Conservation (phyloP, 768 basidiomycete species). For the Daedalea quercina region DNA sequence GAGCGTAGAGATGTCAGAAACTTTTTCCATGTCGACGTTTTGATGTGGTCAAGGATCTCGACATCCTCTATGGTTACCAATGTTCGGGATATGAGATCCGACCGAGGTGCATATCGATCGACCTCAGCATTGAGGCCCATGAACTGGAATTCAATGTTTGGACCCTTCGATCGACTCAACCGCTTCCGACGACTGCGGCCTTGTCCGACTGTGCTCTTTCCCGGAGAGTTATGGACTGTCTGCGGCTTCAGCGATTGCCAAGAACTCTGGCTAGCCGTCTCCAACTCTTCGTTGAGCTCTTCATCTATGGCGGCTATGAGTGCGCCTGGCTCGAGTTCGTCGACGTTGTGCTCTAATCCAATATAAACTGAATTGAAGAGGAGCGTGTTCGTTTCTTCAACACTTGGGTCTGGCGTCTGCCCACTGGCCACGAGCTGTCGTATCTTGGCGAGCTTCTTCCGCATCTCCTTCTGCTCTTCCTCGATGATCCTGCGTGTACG, state of each 20-base stretch:
- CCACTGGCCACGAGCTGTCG: conserved; percentile 88
- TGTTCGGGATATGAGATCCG: conserved; percentile 55
- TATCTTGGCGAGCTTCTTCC: conserved; percentile 80
- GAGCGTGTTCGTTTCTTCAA: conserved; percentile 64
- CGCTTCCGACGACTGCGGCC: conserved; percentile 22
- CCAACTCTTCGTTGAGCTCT: conserved; percentile 71
- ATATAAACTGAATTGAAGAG: conserved; percentile 95
- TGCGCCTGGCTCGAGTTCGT: conserved; percentile 66
- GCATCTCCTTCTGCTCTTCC: conserved; percentile 82
- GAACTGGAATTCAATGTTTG: conserved; percentile 83
- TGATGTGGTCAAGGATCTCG: conserved; percentile 96
- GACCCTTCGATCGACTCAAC: conserved; percentile 65
- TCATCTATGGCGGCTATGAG: conserved; percentile 91
- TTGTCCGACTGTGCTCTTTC: conserved; percentile 21
- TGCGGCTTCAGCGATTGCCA: conserved; percentile 78
- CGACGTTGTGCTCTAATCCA: conserved; percentile 75
- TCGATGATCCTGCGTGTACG: conserved; percentile 83
- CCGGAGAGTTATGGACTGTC: conserved; percentile 31
- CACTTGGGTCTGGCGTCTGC: conserved; percentile 72
- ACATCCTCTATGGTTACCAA: conserved; percentile 64
- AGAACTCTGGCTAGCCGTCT: conserved; percentile 74
- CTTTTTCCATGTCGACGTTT: conserved; percentile 97
- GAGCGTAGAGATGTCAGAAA: conserved; percentile 83
- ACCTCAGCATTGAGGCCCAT: conserved; percentile 56
- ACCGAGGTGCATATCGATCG: conserved; percentile 53